These are phyloP conservation scores for Malus asiatica DNA, from an alignment of 306 rosid species.

Conservation along the genomic window DNA sequence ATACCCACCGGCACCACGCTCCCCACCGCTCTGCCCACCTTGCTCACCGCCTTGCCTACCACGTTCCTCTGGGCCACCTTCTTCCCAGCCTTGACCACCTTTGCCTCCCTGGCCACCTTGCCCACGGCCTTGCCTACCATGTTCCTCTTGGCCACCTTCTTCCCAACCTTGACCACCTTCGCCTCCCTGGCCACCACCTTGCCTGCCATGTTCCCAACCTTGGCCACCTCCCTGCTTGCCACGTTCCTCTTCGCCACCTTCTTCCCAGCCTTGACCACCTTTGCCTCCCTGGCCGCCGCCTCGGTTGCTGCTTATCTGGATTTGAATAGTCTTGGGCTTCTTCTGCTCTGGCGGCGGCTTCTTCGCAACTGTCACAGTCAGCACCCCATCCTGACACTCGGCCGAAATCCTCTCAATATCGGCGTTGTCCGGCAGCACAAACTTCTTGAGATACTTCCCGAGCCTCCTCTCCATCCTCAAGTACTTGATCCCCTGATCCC, in stretches of 20 bases:
- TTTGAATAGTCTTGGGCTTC: constrained; percentile 28
- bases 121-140: background rate
- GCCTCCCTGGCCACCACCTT: background rate
- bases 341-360: constrained; percentile 41
- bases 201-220: background rate
- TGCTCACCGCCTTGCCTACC: background rate
- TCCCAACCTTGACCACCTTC: background rate
- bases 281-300: background rate
- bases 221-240: background rate
- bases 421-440: constrained; percentile 36
- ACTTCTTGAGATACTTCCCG: constrained; percentile 41
- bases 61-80: background rate
- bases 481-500: constrained; percentile 20
- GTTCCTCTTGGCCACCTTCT: background rate
- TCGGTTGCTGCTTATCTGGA: background rate
- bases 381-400: constrained; percentile 33
- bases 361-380: constrained; percentile 31
- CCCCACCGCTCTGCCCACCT: no score
- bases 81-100: no score
- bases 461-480: constrained; percentile 52
- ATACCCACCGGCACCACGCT: no score
- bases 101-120: background rate
- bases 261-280: background rate
- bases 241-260: background rate
- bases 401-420: constrained; percentile 31